Percentiles rank a stretch among this genome's conserved stretches.
phyloP scores from a whole-genome alignment of 768 basidiomycete species.

The Rhizopogon rudus region DNA sequence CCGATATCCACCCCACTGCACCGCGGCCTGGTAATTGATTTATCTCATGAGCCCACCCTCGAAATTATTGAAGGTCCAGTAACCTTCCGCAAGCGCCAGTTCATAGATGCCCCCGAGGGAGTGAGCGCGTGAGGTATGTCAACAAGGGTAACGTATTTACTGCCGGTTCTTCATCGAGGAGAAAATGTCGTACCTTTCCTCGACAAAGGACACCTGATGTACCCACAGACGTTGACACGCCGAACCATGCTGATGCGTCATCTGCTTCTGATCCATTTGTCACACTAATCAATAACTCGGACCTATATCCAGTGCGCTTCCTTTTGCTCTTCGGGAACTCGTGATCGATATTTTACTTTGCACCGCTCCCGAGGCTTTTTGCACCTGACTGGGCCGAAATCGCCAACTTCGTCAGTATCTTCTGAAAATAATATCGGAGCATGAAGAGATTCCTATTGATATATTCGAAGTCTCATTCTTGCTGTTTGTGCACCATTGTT shows the following conservation, averaged over 20 bases:
- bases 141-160: constrained; percentile 22
- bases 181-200: not conserved
- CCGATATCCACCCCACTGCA: not conserved
- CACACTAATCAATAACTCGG: not conserved
- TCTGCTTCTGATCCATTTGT: constrained; percentile 13
- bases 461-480: not conserved
- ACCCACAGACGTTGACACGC: constrained; percentile 17
- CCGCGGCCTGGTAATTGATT: constrained; percentile 12
- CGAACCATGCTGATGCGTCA: constrained; percentile 3
- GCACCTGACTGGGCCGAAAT: not conserved
- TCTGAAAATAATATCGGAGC: not conserved
- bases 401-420: not conserved
- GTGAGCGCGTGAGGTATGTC: constrained; percentile 17
- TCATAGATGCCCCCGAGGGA: constrained; percentile 12
- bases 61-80: not conserved
- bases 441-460: not conserved
- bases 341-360: not conserved
- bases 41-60: constrained; percentile 9
- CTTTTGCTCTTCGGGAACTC: not conserved
- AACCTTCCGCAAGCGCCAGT: constrained; percentile 26
- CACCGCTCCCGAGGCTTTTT: not conserved
- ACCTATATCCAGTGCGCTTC: not conserved
- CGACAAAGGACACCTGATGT: constrained; percentile 15
- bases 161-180: not conserved
- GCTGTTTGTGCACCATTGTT: not conserved